These are phyloP conservation scores for Tanacetum coccineum DNA, from an alignment of 129 eudicot species.

Conservation along the genomic window DNA sequence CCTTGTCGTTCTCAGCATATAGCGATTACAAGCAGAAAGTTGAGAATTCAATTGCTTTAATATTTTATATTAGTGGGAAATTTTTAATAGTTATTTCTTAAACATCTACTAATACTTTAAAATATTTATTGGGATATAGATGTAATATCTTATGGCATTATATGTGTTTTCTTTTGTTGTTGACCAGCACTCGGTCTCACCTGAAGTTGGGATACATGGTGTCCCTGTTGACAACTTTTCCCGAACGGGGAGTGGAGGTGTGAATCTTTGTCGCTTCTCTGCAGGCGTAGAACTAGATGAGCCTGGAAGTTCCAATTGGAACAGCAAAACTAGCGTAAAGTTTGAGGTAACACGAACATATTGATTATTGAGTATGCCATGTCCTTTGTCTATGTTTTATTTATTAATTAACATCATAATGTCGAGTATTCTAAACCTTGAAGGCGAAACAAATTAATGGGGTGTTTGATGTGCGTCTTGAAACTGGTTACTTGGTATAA, in stretches of 20 bases:
- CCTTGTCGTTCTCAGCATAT: too few relatives aligned
- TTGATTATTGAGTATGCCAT: background rate
- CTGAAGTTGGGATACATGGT: slow-evolving; percentile 89
- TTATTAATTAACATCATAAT: background rate
- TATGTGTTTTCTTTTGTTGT: slow-evolving; percentile 22
- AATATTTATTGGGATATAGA: background rate
- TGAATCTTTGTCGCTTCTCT: slow-evolving; percentile 77
- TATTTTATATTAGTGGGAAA: too few relatives aligned
- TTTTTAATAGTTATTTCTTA: too few relatives aligned
- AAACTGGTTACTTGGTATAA: background rate
- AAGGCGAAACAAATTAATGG: background rate
- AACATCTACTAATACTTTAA: too few relatives aligned
- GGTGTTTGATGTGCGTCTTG: background rate
- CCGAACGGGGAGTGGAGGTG: slow-evolving; percentile 79
- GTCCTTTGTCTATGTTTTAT: background rate
- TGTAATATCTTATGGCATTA: slow-evolving; percentile 8
- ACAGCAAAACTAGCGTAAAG: slow-evolving; percentile 80
- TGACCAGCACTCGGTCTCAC: slow-evolving; percentile 80
- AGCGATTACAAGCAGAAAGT: too few relatives aligned
- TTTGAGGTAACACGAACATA: slow-evolving; percentile 58
- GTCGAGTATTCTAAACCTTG: background rate
- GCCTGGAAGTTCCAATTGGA: slow-evolving; percentile 79
- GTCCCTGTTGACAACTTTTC: slow-evolving; percentile 80
- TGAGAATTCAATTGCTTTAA: too few relatives aligned
- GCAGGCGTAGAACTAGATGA: slow-evolving; percentile 78